Evolutionary conservation across 352 stramenopile species (phyloP).

Genomic region (Peronospora tabacina): DNA sequence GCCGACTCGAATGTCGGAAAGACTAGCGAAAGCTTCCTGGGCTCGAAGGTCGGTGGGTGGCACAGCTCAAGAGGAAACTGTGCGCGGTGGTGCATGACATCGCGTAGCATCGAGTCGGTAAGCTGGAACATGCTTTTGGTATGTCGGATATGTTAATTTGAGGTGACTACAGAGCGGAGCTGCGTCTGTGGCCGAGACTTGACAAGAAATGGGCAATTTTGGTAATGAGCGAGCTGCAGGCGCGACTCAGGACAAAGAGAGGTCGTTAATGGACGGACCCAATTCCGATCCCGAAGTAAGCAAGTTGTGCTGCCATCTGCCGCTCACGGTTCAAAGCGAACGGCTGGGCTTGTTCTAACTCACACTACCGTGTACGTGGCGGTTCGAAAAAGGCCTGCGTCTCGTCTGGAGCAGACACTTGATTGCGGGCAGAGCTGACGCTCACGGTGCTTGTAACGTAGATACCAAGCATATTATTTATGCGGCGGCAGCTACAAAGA

Average conservation of each 20-base stretch:
- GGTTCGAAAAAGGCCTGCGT: constrained; percentile 6
- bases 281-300: constrained; percentile 15
- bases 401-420: constrained; percentile 12
- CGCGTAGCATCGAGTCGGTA: constrained; percentile 19
- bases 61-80: constrained; percentile 24
- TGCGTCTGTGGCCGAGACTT: constrained; percentile 24
- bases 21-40: constrained; percentile 10
- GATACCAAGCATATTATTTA: neutral
- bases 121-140: constrained; percentile 23
- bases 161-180: constrained; percentile 14
- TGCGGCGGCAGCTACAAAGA: neutral
- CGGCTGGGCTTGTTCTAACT: constrained; percentile 10
- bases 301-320: constrained; percentile 17
- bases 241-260: constrained; percentile 21
- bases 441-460: neutral
- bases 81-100: constrained; percentile 19
- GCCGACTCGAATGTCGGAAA: constrained; percentile 19
- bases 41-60: constrained; percentile 21
- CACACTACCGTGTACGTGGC: constrained; percentile 4
- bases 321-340: constrained; percentile 14
- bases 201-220: constrained; percentile 9
- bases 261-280: constrained; percentile 19
- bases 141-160: neutral
- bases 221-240: constrained; percentile 15
- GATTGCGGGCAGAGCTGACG: constrained; percentile 2